Conservation (phyloP, 768 basidiomycete species). For the Thelephora aurantiotincta region DNA sequence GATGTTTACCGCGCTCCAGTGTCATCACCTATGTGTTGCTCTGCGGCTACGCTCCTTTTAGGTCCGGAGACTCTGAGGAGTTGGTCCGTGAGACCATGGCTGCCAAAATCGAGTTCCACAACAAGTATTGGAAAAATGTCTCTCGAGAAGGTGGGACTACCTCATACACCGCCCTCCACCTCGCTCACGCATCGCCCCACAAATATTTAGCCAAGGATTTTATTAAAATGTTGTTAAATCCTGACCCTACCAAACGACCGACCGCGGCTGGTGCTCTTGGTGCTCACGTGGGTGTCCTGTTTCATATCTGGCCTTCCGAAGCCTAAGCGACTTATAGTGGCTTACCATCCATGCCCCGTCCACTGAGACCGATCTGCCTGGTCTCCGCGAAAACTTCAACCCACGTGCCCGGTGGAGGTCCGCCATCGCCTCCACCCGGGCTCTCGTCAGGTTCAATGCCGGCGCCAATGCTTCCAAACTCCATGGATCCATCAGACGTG, state of each 20-base stretch:
- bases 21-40: slow-evolving; percentile 92
- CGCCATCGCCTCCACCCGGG: slow-evolving; percentile 44
- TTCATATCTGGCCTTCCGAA: neutral
- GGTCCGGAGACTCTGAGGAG: slow-evolving; percentile 62
- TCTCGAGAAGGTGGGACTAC: slow-evolving; percentile 49
- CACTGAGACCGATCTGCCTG: slow-evolving; percentile 62
- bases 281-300: slow-evolving; percentile 36
- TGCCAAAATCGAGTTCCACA: slow-evolving; percentile 83
- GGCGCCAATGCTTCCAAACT: neutral
- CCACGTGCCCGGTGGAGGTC: slow-evolving; percentile 58
- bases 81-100: slow-evolving; percentile 75
- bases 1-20: slow-evolving; percentile 22
- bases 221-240: slow-evolving; percentile 53
- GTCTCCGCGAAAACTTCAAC: slow-evolving; percentile 75
- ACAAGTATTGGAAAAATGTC: slow-evolving; percentile 88
- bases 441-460: slow-evolving; percentile 7
- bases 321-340: slow-evolving; percentile 35
- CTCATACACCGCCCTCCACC: neutral
- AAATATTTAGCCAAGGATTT: slow-evolving; percentile 62
- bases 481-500: slow-evolving; percentile 12
- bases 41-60: slow-evolving; percentile 93
- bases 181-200: neutral
- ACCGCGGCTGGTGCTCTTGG: slow-evolving; percentile 59
- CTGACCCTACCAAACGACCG: slow-evolving; percentile 56
- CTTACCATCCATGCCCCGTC: slow-evolving; percentile 51